phyloP scores from a whole-genome alignment of 225 moss, liverwort and hornwort species.

The Polytrichum formosum region DNA sequence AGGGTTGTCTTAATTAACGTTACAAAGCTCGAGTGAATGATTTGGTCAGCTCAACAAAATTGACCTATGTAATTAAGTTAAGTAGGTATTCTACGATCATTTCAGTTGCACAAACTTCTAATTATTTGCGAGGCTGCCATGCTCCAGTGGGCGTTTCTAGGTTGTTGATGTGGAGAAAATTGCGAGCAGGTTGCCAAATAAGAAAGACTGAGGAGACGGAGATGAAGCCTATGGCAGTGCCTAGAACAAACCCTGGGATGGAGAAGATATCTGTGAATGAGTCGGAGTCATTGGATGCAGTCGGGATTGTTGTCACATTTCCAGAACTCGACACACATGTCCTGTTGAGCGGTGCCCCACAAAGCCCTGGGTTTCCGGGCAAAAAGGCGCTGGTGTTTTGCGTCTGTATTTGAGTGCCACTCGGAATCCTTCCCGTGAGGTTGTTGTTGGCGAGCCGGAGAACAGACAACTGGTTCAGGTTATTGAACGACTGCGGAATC shows the following conservation, averaged over 20 bases:
- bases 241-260: conserved; percentile 7
- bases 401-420: conserved; percentile 15
- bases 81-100: no score
- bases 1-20: no score
- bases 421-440: conserved; percentile 18
- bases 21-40: no score
- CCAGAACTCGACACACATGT: neutral
- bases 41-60: no score
- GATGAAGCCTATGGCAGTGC: conserved; percentile 7
- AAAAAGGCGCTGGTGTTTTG: neutral
- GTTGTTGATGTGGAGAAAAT: conserved; percentile 9
- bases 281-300: neutral
- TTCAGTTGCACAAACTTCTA: neutral
- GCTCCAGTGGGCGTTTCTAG: neutral
- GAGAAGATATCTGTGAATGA: conserved; percentile 12
- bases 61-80: no score
- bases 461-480: neutral
- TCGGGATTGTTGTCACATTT: neutral
- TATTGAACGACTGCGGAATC: conserved; percentile 16
- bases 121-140: conserved; percentile 10
- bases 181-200: conserved; percentile 16
- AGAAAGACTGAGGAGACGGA: conserved; percentile 7
- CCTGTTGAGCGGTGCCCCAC: conserved; percentile 18
- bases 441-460: conserved; percentile 22
- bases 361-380: conserved; percentile 26